Conservation (phyloP, 352 stramenopile species). For the Pythium rishiriense region DNA sequence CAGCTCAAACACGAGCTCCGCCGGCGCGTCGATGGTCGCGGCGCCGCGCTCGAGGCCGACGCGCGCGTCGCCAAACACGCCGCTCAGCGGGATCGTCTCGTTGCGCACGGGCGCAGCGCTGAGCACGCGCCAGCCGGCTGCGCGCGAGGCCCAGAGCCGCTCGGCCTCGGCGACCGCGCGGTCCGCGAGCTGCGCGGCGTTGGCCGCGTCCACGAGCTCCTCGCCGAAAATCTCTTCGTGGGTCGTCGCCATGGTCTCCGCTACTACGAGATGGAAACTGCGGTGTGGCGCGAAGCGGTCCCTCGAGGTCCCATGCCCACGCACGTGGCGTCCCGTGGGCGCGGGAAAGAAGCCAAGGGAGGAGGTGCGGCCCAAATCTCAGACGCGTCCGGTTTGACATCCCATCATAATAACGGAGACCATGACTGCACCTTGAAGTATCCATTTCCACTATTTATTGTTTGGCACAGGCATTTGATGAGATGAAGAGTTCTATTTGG, state of each 20-base stretch:
- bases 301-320: neutral
- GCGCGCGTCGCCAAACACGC: slow-evolving; percentile 22
- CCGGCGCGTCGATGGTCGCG: slow-evolving; percentile 19
- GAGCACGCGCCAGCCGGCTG: slow-evolving; percentile 17
- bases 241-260: slow-evolving; percentile 1
- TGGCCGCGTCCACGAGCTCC: slow-evolving; percentile 27
- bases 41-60: slow-evolving; percentile 28
- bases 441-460: too few relatives aligned
- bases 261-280: neutral
- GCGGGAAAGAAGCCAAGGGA: neutral
- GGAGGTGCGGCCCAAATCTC: neutral
- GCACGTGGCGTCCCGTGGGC: neutral
- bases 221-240: slow-evolving; percentile 31
- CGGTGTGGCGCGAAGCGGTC: neutral
- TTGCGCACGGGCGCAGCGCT: slow-evolving; percentile 22
- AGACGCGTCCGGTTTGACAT: neutral
- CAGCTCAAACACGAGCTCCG: slow-evolving; percentile 33
- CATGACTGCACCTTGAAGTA: neutral
- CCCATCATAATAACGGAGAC: neutral
- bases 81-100: slow-evolving; percentile 11
- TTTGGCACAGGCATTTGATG: too few relatives aligned
- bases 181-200: slow-evolving; percentile 30
- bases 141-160: slow-evolving; percentile 26
- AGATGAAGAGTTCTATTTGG: too few relatives aligned
- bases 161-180: slow-evolving; percentile 31